Base-by-base conservation (phyloP, 169 alveolate genomes). In the Sarcocystis neurona region DNA sequence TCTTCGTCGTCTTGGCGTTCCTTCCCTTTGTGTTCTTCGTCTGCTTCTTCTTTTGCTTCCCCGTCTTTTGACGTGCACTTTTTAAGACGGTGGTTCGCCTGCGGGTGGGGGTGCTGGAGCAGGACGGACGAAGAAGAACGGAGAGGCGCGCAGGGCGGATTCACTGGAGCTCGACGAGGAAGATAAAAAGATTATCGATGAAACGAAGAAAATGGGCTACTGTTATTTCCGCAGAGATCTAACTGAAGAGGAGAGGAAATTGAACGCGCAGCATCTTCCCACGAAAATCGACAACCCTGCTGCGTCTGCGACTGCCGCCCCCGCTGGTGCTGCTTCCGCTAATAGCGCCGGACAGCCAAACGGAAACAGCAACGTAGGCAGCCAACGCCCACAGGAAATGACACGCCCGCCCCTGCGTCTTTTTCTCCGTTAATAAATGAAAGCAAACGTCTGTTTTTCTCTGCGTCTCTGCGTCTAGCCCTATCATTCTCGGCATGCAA, bases 151-250 rank as follows among this genome's bases (percentile, higher is more conserved):
- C 27, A 39, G 60, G 3, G 34, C 34, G 39, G 89, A 56, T 20
- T 44, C 46, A 5, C 85, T 72, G 78, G 95, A 92, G 27, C 66
- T 87, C 30, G 95, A 93, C 50, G 95, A 93, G 50, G 95, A 93
- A 50, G 95, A 93, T 34, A 48, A 84, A 27, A 93, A 56, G 68
- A 93, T 93, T 56, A 63, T 93, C 70, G 68, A 89, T 34, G 95
- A 93, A 37, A 93, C 95, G 30, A 93, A 93, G 78, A 91, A 92
- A 47, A 91, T 93, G 95, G 95, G 93, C 23, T 93, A 93, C 79
- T 93, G 95, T 87, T 93, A 93, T 74, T 93, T 93, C 86, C 91
- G 93, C 8, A 47, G 88, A 44, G 90, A 91, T 60, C 43, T 93
- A 47, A 92, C 94, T 0, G 94, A 93, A 37, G 94, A 93, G 66